Conservation (phyloP, 352 stramenopile genomes). For the Sclerospora graminicola region DNA sequence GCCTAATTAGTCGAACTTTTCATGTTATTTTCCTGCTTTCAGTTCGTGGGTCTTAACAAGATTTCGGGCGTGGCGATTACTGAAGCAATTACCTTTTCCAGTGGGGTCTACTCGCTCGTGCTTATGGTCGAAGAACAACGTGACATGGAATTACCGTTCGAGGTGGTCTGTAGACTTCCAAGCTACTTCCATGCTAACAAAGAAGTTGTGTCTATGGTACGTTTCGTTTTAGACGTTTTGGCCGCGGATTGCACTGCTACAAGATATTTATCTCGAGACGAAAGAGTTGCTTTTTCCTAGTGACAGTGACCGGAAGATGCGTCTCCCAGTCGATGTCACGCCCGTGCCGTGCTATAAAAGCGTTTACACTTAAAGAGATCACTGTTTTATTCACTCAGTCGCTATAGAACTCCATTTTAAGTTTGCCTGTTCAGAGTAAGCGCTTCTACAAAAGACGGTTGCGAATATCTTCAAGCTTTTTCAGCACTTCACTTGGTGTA, state of each 20-base stretch:
- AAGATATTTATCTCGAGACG: constrained; percentile 61
- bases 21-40: neutral
- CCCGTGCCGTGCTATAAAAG: constrained; percentile 3
- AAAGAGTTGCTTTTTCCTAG: constrained; percentile 45
- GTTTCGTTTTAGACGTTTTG: constrained; percentile 42
- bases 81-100: constrained; percentile 68
- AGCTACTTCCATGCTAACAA: too few relatives aligned
- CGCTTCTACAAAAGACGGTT: constrained; percentile 90
- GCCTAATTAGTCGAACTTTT: too few relatives aligned
- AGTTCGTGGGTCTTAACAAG: constrained; percentile 25
- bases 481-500: constrained; percentile 94
- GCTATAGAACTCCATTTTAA: too few relatives aligned
- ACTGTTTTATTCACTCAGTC: too few relatives aligned
- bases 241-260: constrained; percentile 47
- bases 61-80: constrained; percentile 72
- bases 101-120: constrained; percentile 75
- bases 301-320: constrained; percentile 28
- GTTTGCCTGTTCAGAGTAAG: neutral
- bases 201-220: too few relatives aligned
- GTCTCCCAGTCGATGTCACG: constrained; percentile 20
- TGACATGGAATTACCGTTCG: constrained; percentile 66
- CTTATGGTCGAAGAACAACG: constrained; percentile 60
- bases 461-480: constrained; percentile 98
- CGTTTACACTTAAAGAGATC: too few relatives aligned
- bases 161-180: too few relatives aligned